phyloP scores from a whole-genome alignment of 2,329 filamentous ascomycete genomes.

The Elsinoe fawcettii region DNA sequence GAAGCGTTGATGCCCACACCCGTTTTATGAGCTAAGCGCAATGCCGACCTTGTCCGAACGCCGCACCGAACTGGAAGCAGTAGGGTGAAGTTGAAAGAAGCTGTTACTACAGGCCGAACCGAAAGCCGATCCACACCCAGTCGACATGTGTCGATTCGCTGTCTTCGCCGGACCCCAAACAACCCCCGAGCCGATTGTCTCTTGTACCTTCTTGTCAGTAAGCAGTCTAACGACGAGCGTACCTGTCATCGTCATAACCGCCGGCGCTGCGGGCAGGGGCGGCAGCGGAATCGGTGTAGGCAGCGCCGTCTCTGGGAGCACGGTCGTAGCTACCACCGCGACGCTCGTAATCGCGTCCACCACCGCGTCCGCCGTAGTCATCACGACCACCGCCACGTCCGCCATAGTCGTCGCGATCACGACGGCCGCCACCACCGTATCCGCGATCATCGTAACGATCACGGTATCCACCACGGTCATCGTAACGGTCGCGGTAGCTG shows the following conservation, averaged over 20 bases:
- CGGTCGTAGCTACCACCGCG: slow-evolving; percentile 26
- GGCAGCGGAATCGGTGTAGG: slow-evolving; percentile 22
- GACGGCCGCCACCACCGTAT: slow-evolving; percentile 36
- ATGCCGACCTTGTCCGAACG: slow-evolving; percentile 1
- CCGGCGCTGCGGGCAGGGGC: slow-evolving; percentile 23
- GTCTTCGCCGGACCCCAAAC: neutral
- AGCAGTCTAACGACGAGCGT: slow-evolving; percentile 23
- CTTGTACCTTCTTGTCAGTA: neutral
- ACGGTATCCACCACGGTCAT: slow-evolving; percentile 53
- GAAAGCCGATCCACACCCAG: slow-evolving; percentile 6
- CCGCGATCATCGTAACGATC: slow-evolving; percentile 50
- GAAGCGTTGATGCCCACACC: slow-evolving; percentile 9
- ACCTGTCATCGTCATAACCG: slow-evolving; percentile 27
- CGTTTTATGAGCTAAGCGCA: slow-evolving; percentile 2
- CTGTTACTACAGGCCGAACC: slow-evolving; percentile 5
- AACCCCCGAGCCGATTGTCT: neutral
- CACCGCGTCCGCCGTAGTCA: slow-evolving; percentile 19
- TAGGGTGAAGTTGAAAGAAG: slow-evolving; percentile 7
- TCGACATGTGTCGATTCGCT: slow-evolving; percentile 6
- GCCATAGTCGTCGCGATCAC: slow-evolving; percentile 35
- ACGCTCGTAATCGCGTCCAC: slow-evolving; percentile 26
- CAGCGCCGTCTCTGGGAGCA: slow-evolving; percentile 23
- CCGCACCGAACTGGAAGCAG: slow-evolving; percentile 2
- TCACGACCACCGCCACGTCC: slow-evolving; percentile 20
- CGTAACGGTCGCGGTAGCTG: slow-evolving; percentile 49